Base-by-base conservation (phyloP, 768 basidiomycete genomes). In the Bullera alba region DNA sequence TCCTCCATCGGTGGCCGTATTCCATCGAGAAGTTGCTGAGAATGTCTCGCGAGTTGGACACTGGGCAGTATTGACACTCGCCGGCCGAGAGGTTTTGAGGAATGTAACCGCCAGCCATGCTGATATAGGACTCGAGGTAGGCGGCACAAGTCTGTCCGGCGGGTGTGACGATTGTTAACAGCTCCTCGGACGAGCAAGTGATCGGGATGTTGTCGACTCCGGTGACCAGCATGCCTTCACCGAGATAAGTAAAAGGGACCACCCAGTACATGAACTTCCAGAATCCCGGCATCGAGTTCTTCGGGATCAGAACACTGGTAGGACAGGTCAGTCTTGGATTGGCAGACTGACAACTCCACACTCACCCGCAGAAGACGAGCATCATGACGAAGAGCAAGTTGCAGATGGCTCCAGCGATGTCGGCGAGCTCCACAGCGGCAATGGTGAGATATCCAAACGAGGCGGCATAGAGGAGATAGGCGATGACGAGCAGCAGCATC, bases 61-160 rank as follows among this genome's bases (percentile, higher is more conserved):
- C 75, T 2, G 80, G 69, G 61, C 89, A 91, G 69, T 87, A 91
- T 16, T 78, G 77, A 69, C 90, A 92, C 5, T 71, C 65, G 1
- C 67, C 47, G 0, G 81, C 83, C 10, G 79, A 85, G 48, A 77
- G 74, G 0, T 78, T 34, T 21, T 7, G 77, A 59, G 90, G 82
- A 48, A 82, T 77, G 15, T 92, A 73, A 70, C 90, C 90, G 0
- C 89, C 89, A 0, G 85, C 85, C 42, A 79, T 77, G 0, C 53
- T 53, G 12, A 84, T 79, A 69, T 87, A 92, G 8, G 80, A 74
- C n/a, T 75, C 66, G 0, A 83, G 83, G 84, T 86, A 93, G 1
- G 77, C 57, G 8, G 57, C 57, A 62, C 90, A 93, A 0, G 83
- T 86, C 66, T 86, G 79, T 2, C 83, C 83, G 2, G 76, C 53